A percentile compares a stretch with the other conserved stretches of the same genome.
Evolutionary conservation across 495 filamentous ascomycete genomes (phyloP).

Genomic region (Neurospora tetrasperma): DNA sequence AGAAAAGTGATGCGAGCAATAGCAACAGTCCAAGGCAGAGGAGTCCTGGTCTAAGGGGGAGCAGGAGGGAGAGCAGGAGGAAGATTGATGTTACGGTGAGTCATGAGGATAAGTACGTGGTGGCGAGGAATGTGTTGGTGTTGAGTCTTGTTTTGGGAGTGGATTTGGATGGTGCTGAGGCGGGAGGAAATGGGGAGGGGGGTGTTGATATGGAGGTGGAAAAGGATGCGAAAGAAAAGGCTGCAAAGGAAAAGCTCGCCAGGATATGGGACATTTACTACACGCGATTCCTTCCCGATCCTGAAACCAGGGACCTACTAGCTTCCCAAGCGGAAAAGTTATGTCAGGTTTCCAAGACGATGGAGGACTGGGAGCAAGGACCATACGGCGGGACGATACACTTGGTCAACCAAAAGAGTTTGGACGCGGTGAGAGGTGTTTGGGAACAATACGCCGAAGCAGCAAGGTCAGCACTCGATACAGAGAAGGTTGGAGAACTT

Average conservation of each 20-base stretch:
- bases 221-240: background rate
- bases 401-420: constrained; percentile 26
- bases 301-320: constrained; percentile 23
- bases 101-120: constrained; percentile 34
- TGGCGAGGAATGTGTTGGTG: constrained; percentile 45
- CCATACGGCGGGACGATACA: constrained; percentile 25
- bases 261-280: constrained; percentile 48
- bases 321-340: constrained; percentile 23
- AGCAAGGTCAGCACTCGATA: background rate
- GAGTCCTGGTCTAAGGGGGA: constrained; percentile 2
- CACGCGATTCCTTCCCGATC: constrained; percentile 34
- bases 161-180: background rate
- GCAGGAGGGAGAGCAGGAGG: constrained; percentile 1
- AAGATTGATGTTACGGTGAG: constrained; percentile 36
- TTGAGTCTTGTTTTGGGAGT: constrained; percentile 36
- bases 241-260: background rate
- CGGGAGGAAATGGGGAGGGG: background rate
- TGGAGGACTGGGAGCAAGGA: constrained; percentile 25
- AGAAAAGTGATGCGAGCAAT: background rate
- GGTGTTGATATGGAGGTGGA: background rate
- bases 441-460: constrained; percentile 24
- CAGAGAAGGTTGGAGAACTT: background rate
- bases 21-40: no score
- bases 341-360: background rate
- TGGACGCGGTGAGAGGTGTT: constrained; percentile 22